These are phyloP conservation scores for Physocladia obscura DNA, from an alignment of 192 early-diverging fungal genomes.

Conservation along the genomic window DNA sequence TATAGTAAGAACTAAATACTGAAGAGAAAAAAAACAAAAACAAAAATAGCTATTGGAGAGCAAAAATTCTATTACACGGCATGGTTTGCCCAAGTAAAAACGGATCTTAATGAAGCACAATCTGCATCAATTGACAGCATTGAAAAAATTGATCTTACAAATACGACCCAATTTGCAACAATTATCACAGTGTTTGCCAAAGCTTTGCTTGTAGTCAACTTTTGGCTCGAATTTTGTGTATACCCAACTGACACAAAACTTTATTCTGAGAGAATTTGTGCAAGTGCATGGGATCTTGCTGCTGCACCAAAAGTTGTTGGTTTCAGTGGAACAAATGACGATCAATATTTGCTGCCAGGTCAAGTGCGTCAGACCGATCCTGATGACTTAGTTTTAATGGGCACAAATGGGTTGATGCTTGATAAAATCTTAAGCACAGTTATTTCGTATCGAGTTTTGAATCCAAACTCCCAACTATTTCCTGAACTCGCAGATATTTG, in stretches of 20 bases:
- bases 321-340: slow-evolving; percentile 18
- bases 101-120: neutral
- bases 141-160: slow-evolving; percentile 20
- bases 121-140: neutral
- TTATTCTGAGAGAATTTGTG: neutral
- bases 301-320: neutral
- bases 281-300: slow-evolving; percentile 8
- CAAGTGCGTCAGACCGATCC: slow-evolving; percentile 3
- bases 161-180: slow-evolving; percentile 2
- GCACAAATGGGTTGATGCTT: slow-evolving; percentile 7
- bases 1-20: too few species aligned
- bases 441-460: neutral
- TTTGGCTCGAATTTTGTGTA: slow-evolving; percentile 20
- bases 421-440: neutral
- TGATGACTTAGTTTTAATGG: neutral
- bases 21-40: too few species aligned
- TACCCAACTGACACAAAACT: slow-evolving; percentile 12
- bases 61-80: slow-evolving; percentile 10
- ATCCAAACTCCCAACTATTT: neutral
- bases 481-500: neutral
- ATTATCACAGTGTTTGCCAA: neutral
- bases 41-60: neutral
- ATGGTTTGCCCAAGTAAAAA: neutral
- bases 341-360: neutral
- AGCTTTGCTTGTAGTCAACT: slow-evolving; percentile 10